Conservation (phyloP, 305 asterid species). For the Fraxinus sp. region DNA sequence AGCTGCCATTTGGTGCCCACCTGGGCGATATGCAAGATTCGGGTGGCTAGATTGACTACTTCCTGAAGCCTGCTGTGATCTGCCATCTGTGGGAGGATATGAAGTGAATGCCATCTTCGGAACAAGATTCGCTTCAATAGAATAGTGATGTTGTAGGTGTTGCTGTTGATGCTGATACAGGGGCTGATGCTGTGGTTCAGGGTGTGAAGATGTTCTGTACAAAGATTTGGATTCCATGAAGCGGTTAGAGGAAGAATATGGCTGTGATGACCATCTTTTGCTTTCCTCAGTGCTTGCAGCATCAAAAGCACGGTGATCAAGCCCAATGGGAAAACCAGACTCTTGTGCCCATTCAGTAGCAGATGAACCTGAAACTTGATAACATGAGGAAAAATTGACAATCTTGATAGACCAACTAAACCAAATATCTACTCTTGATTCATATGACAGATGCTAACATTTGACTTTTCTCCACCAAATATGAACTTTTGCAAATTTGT, state of each 20-base stretch:
- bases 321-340: constrained; percentile 49
- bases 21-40: constrained; percentile 43
- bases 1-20: constrained; percentile 46
- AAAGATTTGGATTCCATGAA: constrained; percentile 49
- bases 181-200: constrained; percentile 73
- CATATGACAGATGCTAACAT: neutral
- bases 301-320: constrained; percentile 50
- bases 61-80: constrained; percentile 65
- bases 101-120: constrained; percentile 68
- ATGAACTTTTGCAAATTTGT: neutral
- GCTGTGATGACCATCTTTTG: constrained; percentile 61
- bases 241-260: constrained; percentile 46
- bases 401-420: neutral
- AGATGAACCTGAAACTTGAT: constrained; percentile 62
- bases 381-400: constrained; percentile 13
- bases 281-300: constrained; percentile 47
- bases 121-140: constrained; percentile 62
- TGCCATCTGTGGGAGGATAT: constrained; percentile 67
- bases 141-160: constrained; percentile 46
- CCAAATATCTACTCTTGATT: neutral
- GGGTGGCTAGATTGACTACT: constrained; percentile 43
- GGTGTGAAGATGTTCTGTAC: constrained; percentile 82
- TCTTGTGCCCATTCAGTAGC: constrained; percentile 69
- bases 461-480: neutral
- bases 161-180: constrained; percentile 41